Conservation (phyloP, 176 grass and related monocot genomes). For the Olyra latifolia region DNA sequence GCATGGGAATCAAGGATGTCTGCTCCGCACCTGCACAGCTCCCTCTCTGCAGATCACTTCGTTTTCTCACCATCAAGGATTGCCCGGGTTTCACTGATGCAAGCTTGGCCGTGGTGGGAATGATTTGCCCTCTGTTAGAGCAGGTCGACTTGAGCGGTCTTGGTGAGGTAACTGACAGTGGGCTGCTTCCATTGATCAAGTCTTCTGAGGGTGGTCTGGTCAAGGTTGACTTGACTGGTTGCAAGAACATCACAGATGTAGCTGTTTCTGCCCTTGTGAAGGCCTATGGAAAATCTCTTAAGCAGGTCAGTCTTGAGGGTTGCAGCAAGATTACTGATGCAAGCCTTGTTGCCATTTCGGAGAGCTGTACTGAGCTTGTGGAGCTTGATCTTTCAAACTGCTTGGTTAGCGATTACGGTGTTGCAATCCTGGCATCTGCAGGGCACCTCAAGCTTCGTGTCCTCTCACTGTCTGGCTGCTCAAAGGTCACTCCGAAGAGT, state of each 20-base stretch:
- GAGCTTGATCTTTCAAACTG: slow-evolving; percentile 85
- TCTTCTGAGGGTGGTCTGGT: slow-evolving; percentile 52
- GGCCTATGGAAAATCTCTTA: slow-evolving; percentile 75
- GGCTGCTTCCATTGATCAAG: slow-evolving; percentile 67
- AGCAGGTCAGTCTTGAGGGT: slow-evolving; percentile 77
- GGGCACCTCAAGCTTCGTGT: slow-evolving; percentile 69
- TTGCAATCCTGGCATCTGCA: slow-evolving; percentile 61
- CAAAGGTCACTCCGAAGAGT: slow-evolving; percentile 61
- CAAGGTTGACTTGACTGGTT: slow-evolving; percentile 77
- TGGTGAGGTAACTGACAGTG: slow-evolving; percentile 59
- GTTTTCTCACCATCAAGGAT: slow-evolving; percentile 71
- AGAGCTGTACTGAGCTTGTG: slow-evolving; percentile 61
- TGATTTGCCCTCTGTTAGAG: slow-evolving; percentile 85
- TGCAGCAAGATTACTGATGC: slow-evolving; percentile 90
- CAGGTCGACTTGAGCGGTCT: slow-evolving; percentile 77
- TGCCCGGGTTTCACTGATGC: slow-evolving; percentile 85
- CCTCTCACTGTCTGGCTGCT: slow-evolving; percentile 77
- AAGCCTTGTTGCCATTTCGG: slow-evolving; percentile 53
- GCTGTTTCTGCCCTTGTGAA: slow-evolving; percentile 64
- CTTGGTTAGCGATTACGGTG: slow-evolving; percentile 67
- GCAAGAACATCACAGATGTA: slow-evolving; percentile 82
- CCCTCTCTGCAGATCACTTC: slow-evolving; percentile 64
- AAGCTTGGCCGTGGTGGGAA: slow-evolving; percentile 70
- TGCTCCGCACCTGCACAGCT: slow-evolving; percentile 51
- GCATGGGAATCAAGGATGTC: slow-evolving; percentile 77